Evolutionary conservation across 1,284 basidiomycete genomes (phyloP), one percentile per base, ranked within the genome.

Genomic region (Sporisorium sorghi): DNA sequence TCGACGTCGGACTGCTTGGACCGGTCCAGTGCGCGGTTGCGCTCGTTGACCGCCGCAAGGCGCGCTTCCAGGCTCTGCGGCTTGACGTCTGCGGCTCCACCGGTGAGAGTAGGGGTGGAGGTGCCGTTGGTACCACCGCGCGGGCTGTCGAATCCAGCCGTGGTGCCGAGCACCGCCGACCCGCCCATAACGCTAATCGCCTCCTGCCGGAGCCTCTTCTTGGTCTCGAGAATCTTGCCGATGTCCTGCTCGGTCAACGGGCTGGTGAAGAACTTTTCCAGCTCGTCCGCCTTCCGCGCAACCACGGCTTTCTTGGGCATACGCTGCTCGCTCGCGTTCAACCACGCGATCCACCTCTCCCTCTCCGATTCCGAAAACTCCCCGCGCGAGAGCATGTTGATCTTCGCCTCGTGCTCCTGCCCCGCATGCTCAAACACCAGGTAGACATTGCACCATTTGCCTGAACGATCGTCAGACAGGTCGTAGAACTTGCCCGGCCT

Each of bases 31-130:
- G 88, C 89, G 43, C 92, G 88, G 83, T 97, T 96, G 54, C 93
- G 89, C 85, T 94, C 93, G 83, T 95, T 96, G 65, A 97, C 91
- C 82, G 87, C 89, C 19, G 91, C 89, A 32, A 95, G 75, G 89
- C 86, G 64, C 90, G 89, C 44, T 86, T 87, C 70, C 86, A 85
- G 7, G 86, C 84, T 60, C 42, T 74, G 48, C 2, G 49, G 23
- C 30, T 37, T 37, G 15, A 37, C 15, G 15, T n/a, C 35, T 5
- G 40, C n/a, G 9, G 5, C 3, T 6, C 43, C 9, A 17, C 15
- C 15, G n/a, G 26, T 9, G 5, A 24, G 3, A 0, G 43, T n/a
- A 4, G 23, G 26, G 9, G 35, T 9, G 2, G 49, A 19, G 26
- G 55, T 49, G 6, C 23, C 47, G 21, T 8, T 21, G 2, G 26